These are phyloP conservation scores for Nadsonia fulvescens DNA, from an alignment of 805 yeast species.

Conservation along the genomic window DNA sequence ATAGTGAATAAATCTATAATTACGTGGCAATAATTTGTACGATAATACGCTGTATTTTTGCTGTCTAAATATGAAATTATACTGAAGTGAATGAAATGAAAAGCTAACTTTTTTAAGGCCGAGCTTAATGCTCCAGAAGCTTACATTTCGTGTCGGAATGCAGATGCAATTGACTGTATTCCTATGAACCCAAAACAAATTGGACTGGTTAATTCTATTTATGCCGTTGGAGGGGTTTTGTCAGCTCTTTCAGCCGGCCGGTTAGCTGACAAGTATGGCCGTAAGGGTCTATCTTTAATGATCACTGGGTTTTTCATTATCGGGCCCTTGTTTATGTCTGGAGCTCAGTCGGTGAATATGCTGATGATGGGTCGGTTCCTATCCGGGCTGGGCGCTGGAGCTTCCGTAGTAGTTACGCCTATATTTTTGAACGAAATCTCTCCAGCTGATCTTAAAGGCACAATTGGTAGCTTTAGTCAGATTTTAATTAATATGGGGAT, in stretches of 20 bases:
- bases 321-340: constrained; percentile 47
- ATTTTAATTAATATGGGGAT: constrained; percentile 76
- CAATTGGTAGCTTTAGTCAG: constrained; percentile 81
- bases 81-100: no score
- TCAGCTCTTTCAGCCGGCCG: constrained; percentile 56
- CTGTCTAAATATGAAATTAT: no score
- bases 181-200: constrained; percentile 23
- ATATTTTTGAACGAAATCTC: constrained; percentile 64
- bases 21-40: no score
- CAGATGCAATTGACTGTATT: constrained; percentile 28
- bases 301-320: constrained; percentile 34
- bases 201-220: constrained; percentile 55
- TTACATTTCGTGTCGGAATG: constrained; percentile 36
- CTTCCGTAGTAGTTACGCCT: constrained; percentile 72
- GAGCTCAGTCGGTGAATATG: constrained; percentile 24
- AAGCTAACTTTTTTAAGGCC: no score
- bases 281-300: constrained; percentile 33
- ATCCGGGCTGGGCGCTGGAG: constrained; percentile 78
- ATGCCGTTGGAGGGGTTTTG: constrained; percentile 67
- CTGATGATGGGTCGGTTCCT: constrained; percentile 54
- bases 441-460: constrained; percentile 51
- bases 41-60: no score
- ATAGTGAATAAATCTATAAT: no score
- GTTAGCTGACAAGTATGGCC: constrained; percentile 47
- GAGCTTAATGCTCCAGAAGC: constrained; percentile 83